phyloP scores from a whole-genome alignment of 2,329 filamentous ascomycete genomes.

The Botrytis medusae region DNA sequence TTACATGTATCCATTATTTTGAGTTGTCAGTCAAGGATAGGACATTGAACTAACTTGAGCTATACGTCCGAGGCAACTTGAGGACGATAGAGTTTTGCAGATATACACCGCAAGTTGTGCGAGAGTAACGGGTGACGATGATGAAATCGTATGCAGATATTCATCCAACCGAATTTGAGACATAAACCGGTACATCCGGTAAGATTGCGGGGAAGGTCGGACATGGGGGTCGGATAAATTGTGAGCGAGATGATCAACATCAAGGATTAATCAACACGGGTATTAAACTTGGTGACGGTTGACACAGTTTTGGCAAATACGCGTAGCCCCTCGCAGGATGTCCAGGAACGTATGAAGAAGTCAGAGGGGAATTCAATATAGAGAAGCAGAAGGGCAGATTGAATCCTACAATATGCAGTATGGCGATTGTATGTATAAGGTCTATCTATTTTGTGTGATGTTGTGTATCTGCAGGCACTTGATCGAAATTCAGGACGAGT shows the following conservation, averaged over 20 bases:
- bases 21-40: conserved; percentile 4
- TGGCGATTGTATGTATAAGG: not conserved
- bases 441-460: not conserved
- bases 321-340: not conserved
- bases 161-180: not conserved
- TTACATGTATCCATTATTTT: not conserved
- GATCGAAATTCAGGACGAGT: not conserved
- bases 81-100: not conserved
- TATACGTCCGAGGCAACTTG: not conserved
- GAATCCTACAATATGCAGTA: not conserved
- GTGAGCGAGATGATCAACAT: conserved; percentile 6
- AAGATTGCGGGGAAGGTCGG: not conserved
- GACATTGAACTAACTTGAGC: conserved; percentile 5
- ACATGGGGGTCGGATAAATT: not conserved
- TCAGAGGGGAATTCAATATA: not conserved
- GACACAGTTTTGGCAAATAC: not conserved
- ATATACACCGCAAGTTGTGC: not conserved
- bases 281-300: not conserved
- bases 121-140: not conserved
- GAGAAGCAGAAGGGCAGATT: not conserved
- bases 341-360: too few species aligned
- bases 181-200: not conserved
- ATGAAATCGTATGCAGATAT: conserved; percentile 3
- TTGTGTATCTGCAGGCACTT: not conserved
- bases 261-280: not conserved